These are phyloP conservation scores for Paramecium bursaria DNA, from an alignment of 73 alveolate genomes.

Conservation along the genomic window DNA sequence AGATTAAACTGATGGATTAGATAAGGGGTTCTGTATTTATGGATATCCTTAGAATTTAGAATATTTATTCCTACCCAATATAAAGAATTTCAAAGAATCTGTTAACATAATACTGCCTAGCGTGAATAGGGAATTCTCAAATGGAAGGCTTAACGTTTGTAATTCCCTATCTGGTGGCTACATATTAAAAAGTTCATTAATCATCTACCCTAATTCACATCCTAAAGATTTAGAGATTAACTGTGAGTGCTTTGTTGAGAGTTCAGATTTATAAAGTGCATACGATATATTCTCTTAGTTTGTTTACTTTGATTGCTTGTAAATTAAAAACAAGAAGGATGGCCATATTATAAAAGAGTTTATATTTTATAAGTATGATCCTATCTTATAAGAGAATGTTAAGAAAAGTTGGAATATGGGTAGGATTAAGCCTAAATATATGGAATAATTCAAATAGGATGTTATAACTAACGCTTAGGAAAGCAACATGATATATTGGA, in stretches of 20 bases:
- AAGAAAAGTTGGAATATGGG: slow-evolving; percentile 57
- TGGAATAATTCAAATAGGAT: slow-evolving; percentile 26
- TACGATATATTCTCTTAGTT: slow-evolving; percentile 15
- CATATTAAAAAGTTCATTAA: slow-evolving; percentile 49
- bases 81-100: slow-evolving; percentile 41
- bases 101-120: slow-evolving; percentile 49
- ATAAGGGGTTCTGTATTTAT: slow-evolving; percentile 25
- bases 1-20: slow-evolving; percentile 35
- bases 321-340: slow-evolving; percentile 47
- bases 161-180: slow-evolving; percentile 68
- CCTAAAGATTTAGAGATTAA: slow-evolving; percentile 68
- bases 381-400: neutral
- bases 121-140: slow-evolving; percentile 22
- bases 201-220: slow-evolving; percentile 62
- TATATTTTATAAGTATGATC: slow-evolving; percentile 52
- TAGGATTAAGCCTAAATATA: slow-evolving; percentile 14
- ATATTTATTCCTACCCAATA: slow-evolving; percentile 53
- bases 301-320: slow-evolving; percentile 15
- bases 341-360: slow-evolving; percentile 60
- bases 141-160: slow-evolving; percentile 44
- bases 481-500: slow-evolving; percentile 53
- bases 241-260: slow-evolving; percentile 60
- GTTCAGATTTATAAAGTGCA: slow-evolving; percentile 24
- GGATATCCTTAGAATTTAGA: slow-evolving; percentile 60
- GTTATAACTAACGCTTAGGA: slow-evolving; percentile 10